Base-by-base conservation (phyloP, 2,329 filamentous ascomycete genomes). In the Neopestalotiopsis sp. region DNA sequence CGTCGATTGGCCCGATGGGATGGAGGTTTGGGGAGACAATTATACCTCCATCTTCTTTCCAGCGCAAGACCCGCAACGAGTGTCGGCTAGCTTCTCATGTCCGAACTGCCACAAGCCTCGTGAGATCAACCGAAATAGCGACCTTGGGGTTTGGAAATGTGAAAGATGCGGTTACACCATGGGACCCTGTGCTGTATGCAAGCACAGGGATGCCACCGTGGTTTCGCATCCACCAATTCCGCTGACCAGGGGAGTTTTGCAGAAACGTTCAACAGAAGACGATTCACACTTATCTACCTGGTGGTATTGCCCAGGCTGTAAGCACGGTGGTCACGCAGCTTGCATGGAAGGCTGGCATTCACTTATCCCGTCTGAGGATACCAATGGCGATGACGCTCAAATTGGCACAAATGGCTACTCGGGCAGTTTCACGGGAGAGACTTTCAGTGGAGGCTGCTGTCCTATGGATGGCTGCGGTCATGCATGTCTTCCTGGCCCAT, bases 401-500 rank as follows among this genome's bases (percentile, higher is more conserved):
- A 67, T 73, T 17, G 63, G 64, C 12, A 28, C 62, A 61, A 72
- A 67, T 30, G 62, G 28, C 32, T 13, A 67, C 10, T 14, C 42
- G 20, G 75, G 78, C 62, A 70, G 75, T 12, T 70, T 74, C 61
- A 79, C 75, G 1, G 76, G 76, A 1, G 81, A 81, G 20, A 78
- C 80, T 9, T 83, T 76, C 71, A 86, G 85, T 40, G 87, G 86
- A 62, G 89, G 89, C 0, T 90, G 86, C 76, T 91, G 89, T 71
- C 89, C 89, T 1, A 78, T 90, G n/a, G 88, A 91, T 70, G 89
- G 89, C 0, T 91, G 89, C 74, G 86, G 89, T 3, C 89, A 91
- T 73, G 87, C 87, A 34, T 91, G 89, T 70, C 81, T 91, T 0
- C 88, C 88, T 0, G 87, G 88, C 0, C 81, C 80, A 45, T 90